phyloP scores from a whole-genome alignment of 1,284 basidiomycete species.

The Peniophora sp. region DNA sequence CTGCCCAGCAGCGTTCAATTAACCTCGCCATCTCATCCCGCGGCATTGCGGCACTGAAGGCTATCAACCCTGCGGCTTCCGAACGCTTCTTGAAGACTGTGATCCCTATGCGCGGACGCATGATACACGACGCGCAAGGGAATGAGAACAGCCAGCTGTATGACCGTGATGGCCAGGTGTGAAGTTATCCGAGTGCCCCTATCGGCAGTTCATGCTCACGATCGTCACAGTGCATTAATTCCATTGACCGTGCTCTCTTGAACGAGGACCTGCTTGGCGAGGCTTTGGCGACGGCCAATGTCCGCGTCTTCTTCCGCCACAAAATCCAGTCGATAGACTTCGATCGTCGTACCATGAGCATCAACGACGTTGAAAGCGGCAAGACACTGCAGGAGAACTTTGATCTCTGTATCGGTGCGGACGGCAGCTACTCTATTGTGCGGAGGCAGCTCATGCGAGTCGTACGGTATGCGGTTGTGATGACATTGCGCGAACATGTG shows the following conservation, averaged over 20 bases:
- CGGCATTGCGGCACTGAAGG: slow-evolving; percentile 81
- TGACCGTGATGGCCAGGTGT: slow-evolving; percentile 80
- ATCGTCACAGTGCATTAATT: slow-evolving; percentile 77
- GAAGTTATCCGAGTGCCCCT: slow-evolving; percentile 17
- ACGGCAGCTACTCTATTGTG: slow-evolving; percentile 84
- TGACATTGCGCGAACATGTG: background rate
- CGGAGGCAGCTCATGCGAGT: slow-evolving; percentile 86
- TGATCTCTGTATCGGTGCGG: slow-evolving; percentile 83
- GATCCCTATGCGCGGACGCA: slow-evolving; percentile 92
- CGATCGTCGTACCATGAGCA: slow-evolving; percentile 50
- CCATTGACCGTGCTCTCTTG: slow-evolving; percentile 82
- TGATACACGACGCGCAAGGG: slow-evolving; percentile 83
- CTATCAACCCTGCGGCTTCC: slow-evolving; percentile 70
- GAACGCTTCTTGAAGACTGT: slow-evolving; percentile 71
- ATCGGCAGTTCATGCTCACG: slow-evolving; percentile 15
- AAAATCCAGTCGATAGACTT: slow-evolving; percentile 73
- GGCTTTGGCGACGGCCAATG: slow-evolving; percentile 51
- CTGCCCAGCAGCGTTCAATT: slow-evolving; percentile 77
- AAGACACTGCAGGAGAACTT: slow-evolving; percentile 47
- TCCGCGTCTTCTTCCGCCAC: slow-evolving; percentile 73
- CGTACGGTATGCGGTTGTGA: slow-evolving; percentile 58
- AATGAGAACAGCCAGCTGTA: slow-evolving; percentile 77
- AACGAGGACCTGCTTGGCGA: slow-evolving; percentile 81
- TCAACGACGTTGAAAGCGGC: slow-evolving; percentile 36
- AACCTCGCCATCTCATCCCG: slow-evolving; percentile 95